These are phyloP conservation scores for Globisporangium paroecandrum DNA, from an alignment of 352 stramenopile species.

Conservation along the genomic window DNA sequence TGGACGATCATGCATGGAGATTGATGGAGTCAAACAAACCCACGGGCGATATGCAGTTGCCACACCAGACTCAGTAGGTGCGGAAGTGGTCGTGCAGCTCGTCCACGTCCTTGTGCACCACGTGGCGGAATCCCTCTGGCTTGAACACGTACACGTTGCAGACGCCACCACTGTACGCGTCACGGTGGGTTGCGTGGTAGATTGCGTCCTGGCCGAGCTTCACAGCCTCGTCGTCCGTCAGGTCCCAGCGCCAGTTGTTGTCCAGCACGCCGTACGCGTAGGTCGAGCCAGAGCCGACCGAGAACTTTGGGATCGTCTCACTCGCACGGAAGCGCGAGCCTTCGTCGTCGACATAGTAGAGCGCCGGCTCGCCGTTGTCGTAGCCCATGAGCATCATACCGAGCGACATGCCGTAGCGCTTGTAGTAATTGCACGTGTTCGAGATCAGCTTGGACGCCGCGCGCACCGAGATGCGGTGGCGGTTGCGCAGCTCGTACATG, in stretches of 20 bases:
- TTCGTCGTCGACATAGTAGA: slow-evolving; percentile 99
- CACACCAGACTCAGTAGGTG: slow-evolving; percentile 33
- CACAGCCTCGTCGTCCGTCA: slow-evolving; percentile 99
- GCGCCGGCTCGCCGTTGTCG: slow-evolving; percentile 95
- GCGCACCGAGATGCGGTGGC: slow-evolving; percentile 98
- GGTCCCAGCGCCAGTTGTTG: slow-evolving; percentile 93
- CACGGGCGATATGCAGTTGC: background rate
- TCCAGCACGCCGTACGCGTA: slow-evolving; percentile 99
- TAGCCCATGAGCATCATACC: slow-evolving; percentile 99
- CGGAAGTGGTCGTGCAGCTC: slow-evolving; percentile 95
- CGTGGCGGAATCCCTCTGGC: slow-evolving; percentile 95
- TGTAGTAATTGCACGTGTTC: slow-evolving; percentile 98
- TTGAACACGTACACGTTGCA: slow-evolving; percentile 97
- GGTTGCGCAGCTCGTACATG: slow-evolving; percentile 99
- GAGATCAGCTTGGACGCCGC: slow-evolving; percentile 98
- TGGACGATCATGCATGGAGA: background rate
- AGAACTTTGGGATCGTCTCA: slow-evolving; percentile 95
- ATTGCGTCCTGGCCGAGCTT: slow-evolving; percentile 98
- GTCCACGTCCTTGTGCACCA: slow-evolving; percentile 97
- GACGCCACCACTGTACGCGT: slow-evolving; percentile 98
- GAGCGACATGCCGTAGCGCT: slow-evolving; percentile 92
- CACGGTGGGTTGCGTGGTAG: slow-evolving; percentile 99
- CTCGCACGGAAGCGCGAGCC: slow-evolving; percentile 97
- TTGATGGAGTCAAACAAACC: background rate
- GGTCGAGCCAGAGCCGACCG: slow-evolving; percentile 97